Evolutionary conservation across 495 filamentous ascomycete species (phyloP), one percentile per base, ranked within the genome.

Genomic region (Astrothelium subdiscretum): DNA sequence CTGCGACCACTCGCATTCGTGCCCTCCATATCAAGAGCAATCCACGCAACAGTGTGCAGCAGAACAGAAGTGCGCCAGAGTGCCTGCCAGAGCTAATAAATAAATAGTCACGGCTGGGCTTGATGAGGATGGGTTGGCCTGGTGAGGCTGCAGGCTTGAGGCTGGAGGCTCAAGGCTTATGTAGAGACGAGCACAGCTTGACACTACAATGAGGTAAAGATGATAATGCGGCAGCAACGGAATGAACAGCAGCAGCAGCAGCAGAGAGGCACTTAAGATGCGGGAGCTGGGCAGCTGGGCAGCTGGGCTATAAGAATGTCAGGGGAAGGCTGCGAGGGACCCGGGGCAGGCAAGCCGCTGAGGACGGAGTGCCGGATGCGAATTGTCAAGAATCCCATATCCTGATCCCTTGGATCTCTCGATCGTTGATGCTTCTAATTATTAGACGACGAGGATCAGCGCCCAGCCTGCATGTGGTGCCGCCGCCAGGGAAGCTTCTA

Each of bases 11-110:
- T 31, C 38, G 59, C 18, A 31, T 61, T 48, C 59, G 35, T 61
- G 20, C 59, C 59, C 32, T 61, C 59, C 59, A 61, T 61, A 35
- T 48, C 43, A 48, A 48, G 11, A 48, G n/a, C n/a, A n/a, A n/a
- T n/a, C n/a, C n/a, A n/a, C n/a, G n/a, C n/a, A n/a, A 38, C 35
- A 38, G 35, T 38, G 8, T 38, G 8, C 15, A 6, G 8, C 35
- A 15, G 35, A 38, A 15, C 15, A 6, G 8, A 38, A 38, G 8
- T 6, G 8, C 15, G 35, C 35, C 15, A 0, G 35, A 38, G 15
- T 38, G 8, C 1, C 35, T 38, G 35, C 15, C 35, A 38, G 15
- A 38, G 35, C 35, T 15, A 6, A 15, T 15, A 38, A 38, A 38
- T 38, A 38, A 0, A 38, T n/a, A 38, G 8, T 38, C 35, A 38